Evolutionary conservation across 306 rosid species (phyloP), one percentile per base, ranked within the genome.

Genomic region (Biancaea sappan): DNA sequence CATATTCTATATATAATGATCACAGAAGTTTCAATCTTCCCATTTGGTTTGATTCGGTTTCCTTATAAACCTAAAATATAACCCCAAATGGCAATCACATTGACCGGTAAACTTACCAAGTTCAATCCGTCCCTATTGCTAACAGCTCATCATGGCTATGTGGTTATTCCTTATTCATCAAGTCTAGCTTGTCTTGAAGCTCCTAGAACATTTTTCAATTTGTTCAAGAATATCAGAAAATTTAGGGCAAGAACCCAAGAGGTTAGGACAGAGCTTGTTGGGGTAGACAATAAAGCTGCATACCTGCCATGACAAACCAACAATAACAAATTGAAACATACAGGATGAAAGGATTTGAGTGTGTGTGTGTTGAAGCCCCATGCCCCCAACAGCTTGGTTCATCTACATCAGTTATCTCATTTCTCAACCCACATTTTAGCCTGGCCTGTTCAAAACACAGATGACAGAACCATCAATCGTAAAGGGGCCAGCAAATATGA

Each of bases 321-420:
- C 40, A 61, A 11, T 72, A 53, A 72, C 75, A 24, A 65, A 82
- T 62, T 19, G 48, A 24, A 51, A 69, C 52, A 18, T 51, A 63
- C 77, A 52, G 29, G 32, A 62, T 26, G 65, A 26, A 19, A 0
- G 60, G 6, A 14, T 16, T 1, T n/a, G n/a, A n/a, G n/a, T n/a
- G n/a, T n/a, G n/a, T n/a, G n/a, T n/a, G n/a, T n/a, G n/a, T n/a
- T n/a, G n/a, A n/a, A n/a, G n/a, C n/a, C n/a, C n/a, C n/a, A n/a
- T n/a, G 47, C 98, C 91, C 98, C 97, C 98, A 93, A 8, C 97
- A 93, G 69, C 97, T 93, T 61, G 98, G 98, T 82, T 93, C 96
- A 71, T 89, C 98, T 64, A 93, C 93, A 66, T 93, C 97, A 26
- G 97, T 68, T 57, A 93, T 75, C 84, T 87, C 98, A 69, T 89